Evolutionary conservation across 2,329 filamentous ascomycete species (phyloP).

Genomic region (Laburnicola sp.): DNA sequence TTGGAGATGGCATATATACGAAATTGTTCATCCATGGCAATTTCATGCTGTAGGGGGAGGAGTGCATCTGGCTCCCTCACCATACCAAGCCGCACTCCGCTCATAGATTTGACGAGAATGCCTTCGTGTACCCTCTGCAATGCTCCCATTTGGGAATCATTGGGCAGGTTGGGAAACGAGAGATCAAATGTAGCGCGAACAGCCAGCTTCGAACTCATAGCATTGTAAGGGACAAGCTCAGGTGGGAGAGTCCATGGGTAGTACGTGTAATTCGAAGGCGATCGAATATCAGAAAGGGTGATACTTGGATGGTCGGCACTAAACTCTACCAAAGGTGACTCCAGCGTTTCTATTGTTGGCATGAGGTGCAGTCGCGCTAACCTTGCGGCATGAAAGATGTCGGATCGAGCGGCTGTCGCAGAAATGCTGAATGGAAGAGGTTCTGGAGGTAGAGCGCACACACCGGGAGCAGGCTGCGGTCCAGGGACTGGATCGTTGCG

Average conservation of each 20-base stretch:
- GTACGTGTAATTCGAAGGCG: slow-evolving; percentile 76
- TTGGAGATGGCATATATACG: slow-evolving; percentile 80
- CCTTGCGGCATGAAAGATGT: slow-evolving; percentile 87
- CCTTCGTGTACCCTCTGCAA: slow-evolving; percentile 63
- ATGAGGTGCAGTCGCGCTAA: slow-evolving; percentile 80
- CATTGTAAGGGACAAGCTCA: slow-evolving; percentile 73
- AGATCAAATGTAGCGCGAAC: slow-evolving; percentile 72
- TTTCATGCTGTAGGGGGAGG: slow-evolving; percentile 43
- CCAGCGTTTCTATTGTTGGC: slow-evolving; percentile 60
- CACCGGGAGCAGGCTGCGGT: slow-evolving; percentile 47
- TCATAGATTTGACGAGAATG: slow-evolving; percentile 63
- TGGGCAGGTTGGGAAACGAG: slow-evolving; percentile 63
- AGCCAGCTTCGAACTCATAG: slow-evolving; percentile 73
- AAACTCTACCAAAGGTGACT: slow-evolving; percentile 60
- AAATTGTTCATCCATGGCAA: slow-evolving; percentile 54
- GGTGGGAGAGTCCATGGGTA: slow-evolving; percentile 92
- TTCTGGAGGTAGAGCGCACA: slow-evolving; percentile 67
- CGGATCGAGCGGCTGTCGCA: slow-evolving; percentile 73
- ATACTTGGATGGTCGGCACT: slow-evolving; percentile 59
- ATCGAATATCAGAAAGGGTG: slow-evolving; percentile 57
- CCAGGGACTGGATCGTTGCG: slow-evolving; percentile 6
- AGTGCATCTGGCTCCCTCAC: slow-evolving; percentile 60
- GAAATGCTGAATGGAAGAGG: slow-evolving; percentile 72
- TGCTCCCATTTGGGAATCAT: slow-evolving; percentile 52
- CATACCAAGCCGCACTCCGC: slow-evolving; percentile 66